phyloP scores from a whole-genome alignment of 805 yeast species.

The Candida wancherniae region DNA sequence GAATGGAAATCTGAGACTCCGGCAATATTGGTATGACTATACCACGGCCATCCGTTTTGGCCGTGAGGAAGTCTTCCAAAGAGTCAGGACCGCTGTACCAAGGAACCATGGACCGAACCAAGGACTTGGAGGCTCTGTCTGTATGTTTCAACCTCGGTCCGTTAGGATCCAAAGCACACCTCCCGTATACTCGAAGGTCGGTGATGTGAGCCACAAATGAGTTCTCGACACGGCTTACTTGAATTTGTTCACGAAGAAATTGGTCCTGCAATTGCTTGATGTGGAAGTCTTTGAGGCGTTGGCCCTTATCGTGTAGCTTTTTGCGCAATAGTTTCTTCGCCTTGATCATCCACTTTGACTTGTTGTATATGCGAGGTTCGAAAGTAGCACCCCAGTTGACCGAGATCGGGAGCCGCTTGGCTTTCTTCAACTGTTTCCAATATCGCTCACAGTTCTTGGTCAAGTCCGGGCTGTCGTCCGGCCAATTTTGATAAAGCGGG shows the following conservation, averaged over 20 bases:
- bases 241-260: constrained; percentile 1
- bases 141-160: constrained; percentile 7
- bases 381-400: too few relatives aligned
- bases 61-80: constrained; percentile 3
- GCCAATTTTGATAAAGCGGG: constrained; percentile 1
- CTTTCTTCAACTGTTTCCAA: constrained; percentile 3
- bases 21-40: constrained; percentile 27
- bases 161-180: not conserved
- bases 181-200: constrained; percentile 16
- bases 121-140: too few relatives aligned
- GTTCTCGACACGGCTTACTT: constrained; percentile 6
- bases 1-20: constrained; percentile 5
- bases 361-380: constrained; percentile 19
- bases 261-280: constrained; percentile 7
- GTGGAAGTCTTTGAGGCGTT: constrained; percentile 11
- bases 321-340: constrained; percentile 14
- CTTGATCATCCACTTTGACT: constrained; percentile 23
- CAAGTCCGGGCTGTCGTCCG: not conserved
- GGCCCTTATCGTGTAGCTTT: constrained; percentile 13
- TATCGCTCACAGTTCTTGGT: constrained; percentile 1
- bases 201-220: constrained; percentile 16
- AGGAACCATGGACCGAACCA: too few relatives aligned
- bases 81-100: too few relatives aligned
- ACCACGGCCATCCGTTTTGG: constrained; percentile 23
- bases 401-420: too few relatives aligned